Conservation (phyloP, 2,329 filamentous ascomycete species). For the Emergomyces pasteurianus region DNA sequence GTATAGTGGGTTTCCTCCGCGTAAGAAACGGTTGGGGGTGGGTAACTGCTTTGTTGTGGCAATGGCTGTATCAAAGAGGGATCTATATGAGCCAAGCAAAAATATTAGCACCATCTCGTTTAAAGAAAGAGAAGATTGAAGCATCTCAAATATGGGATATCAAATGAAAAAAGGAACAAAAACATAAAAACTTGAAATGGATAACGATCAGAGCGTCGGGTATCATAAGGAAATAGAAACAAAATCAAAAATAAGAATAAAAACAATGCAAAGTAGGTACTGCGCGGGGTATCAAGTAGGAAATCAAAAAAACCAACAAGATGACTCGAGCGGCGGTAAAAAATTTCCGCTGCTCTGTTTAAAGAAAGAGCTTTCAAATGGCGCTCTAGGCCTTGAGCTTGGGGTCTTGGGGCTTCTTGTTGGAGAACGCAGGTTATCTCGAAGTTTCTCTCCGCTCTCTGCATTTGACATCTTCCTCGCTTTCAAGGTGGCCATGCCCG, state of each 20-base stretch:
- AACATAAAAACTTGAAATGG: neutral
- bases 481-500: constrained; percentile 5
- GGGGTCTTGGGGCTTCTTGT: neutral
- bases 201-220: constrained; percentile 2
- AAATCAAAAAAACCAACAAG: constrained; percentile 38
- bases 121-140: neutral
- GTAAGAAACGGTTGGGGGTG: constrained; percentile 23
- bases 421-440: neutral
- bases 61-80: constrained; percentile 47
- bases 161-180: neutral
- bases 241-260: constrained; percentile 4
- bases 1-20: constrained; percentile 21
- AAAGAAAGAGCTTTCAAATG: constrained; percentile 36
- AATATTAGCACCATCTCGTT: neutral
- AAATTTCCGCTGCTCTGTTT: constrained; percentile 44
- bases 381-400: constrained; percentile 1
- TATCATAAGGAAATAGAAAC: constrained; percentile 12
- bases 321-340: constrained; percentile 40
- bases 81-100: constrained; percentile 29
- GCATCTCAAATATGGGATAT: neutral
- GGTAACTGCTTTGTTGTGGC: constrained; percentile 18
- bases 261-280: neutral
- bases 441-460: neutral
- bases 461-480: constrained; percentile 8
- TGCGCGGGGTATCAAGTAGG: constrained; percentile 4